Evolutionary conservation across 352 stramenopile genomes (phyloP).

Genomic region (Phytophthora idaei): DNA sequence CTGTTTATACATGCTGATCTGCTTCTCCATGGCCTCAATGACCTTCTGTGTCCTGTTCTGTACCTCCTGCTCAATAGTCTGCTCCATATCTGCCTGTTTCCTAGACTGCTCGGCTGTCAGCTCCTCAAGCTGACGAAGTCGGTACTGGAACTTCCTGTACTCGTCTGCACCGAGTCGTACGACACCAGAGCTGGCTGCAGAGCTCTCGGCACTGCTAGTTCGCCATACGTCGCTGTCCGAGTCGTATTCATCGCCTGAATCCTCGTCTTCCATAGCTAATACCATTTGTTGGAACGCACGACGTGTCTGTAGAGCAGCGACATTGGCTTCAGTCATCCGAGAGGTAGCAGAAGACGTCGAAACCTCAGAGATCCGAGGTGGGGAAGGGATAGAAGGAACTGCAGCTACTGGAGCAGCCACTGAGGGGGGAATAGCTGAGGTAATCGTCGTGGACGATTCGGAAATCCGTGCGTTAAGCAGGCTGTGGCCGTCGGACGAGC

Average conservation of each 20-base stretch:
- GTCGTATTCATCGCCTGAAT: constrained; percentile 66
- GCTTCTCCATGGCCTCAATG: constrained; percentile 80
- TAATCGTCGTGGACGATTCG: constrained; percentile 35
- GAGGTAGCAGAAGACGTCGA: constrained; percentile 13
- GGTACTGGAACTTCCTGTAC: constrained; percentile 86
- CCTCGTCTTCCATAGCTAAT: constrained; percentile 79
- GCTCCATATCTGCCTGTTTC: constrained; percentile 77
- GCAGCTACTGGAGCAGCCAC: background rate
- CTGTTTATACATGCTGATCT: constrained; percentile 88
- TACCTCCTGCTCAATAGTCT: constrained; percentile 82
- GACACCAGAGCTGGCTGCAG: constrained; percentile 37
- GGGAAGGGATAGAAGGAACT: background rate
- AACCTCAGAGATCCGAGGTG: constrained; percentile 14
- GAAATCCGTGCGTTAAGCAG: constrained; percentile 39
- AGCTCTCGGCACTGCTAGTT: constrained; percentile 28
- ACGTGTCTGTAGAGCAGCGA: constrained; percentile 77
- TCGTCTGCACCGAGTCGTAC: constrained; percentile 71
- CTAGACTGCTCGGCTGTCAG: constrained; percentile 69
- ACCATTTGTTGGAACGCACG: constrained; percentile 87
- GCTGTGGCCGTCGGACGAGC: constrained; percentile 28
- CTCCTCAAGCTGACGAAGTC: constrained; percentile 79
- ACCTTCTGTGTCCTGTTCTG: constrained; percentile 65
- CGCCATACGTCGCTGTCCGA: constrained; percentile 47
- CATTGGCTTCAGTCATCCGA: constrained; percentile 64
- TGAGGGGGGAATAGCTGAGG: constrained; percentile 8